These are phyloP conservation scores for Geranium rotundifolium DNA, from an alignment of 345 rosid species.

Conservation along the genomic window DNA sequence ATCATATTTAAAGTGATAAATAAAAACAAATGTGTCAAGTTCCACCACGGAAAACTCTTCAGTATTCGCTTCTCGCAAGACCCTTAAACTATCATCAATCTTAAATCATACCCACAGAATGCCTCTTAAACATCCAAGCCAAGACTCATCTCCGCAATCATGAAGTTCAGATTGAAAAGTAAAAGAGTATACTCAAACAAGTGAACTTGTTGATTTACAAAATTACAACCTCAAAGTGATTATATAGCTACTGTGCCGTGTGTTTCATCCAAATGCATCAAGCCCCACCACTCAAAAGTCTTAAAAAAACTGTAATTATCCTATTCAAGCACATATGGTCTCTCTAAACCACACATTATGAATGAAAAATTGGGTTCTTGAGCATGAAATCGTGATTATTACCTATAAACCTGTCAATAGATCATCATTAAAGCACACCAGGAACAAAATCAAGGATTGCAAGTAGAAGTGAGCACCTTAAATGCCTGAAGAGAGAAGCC, in stretches of 20 bases:
- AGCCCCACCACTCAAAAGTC: too few species aligned
- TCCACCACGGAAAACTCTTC: background rate
- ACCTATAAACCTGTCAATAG: background rate
- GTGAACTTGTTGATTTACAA: background rate
- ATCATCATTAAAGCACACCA: background rate
- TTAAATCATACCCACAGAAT: background rate
- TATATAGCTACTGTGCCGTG: too few species aligned
- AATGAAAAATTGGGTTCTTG: background rate
- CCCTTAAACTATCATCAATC: background rate
- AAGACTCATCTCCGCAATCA: background rate
- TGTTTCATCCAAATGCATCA: too few species aligned
- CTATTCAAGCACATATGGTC: too few species aligned
- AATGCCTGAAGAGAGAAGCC: constrained; percentile 55
- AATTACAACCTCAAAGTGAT: too few species aligned
- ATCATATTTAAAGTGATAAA: background rate
- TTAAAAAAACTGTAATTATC: too few species aligned
- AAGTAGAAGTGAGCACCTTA: constrained; percentile 38
- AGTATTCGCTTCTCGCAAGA: background rate
- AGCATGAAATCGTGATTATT: background rate
- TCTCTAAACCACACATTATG: background rate
- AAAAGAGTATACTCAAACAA: background rate
- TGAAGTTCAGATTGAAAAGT: background rate
- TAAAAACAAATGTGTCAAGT: background rate
- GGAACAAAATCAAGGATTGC: background rate
- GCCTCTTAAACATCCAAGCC: background rate